Base-by-base conservation (phyloP, 345 rosid species). In the Bruguiera parviflora region DNA sequence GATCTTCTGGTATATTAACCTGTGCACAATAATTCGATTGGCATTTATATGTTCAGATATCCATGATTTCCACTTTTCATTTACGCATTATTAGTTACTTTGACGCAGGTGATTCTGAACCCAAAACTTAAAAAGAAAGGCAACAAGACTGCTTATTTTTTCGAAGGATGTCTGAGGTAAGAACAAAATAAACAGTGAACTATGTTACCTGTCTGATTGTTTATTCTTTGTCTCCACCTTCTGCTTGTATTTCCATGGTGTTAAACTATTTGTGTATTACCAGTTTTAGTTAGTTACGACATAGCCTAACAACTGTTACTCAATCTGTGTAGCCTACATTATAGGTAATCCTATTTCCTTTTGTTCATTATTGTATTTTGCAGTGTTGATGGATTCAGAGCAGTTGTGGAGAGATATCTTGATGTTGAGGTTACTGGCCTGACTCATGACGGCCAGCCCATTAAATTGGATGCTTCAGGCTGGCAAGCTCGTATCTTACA, bases 401-500 rank as follows among this genome's bases (percentile, higher is more conserved):
- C 89, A 47, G 70, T 77, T 63, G 97, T 94, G 66, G 96, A 91
- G 84, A 84, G 97, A 65, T 68, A 70, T 64, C 84, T 94, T 32
- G 95, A 91, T 53, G 92, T 94, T 20, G 96, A 88, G 74, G 98
- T 91, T 51, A 78, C 84, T 6, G 98, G 98, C 51, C 83, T 84
- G 57, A 84, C 53, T 71, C 92, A 87, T 10, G 80, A 82, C 63
- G 93, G 95, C 9, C 73, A 87, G 60, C 79, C 72, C 29, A 84
- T 94, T 27, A 78, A 81, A 81, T 86, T 91, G 58, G 82, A 83
- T 69, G 96, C 98, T 69, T 87, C 90, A 0, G 98, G 98, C 46
- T 91, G 98, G 97, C 92, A 88, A 71, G 96, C 97, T 0, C 91
- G 97, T 46, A 88, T 94, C 53, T 68, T 94, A 72, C 97, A 94